Conservation (phyloP, 306 rosid genomes). For the Fagus sylvatica region DNA sequence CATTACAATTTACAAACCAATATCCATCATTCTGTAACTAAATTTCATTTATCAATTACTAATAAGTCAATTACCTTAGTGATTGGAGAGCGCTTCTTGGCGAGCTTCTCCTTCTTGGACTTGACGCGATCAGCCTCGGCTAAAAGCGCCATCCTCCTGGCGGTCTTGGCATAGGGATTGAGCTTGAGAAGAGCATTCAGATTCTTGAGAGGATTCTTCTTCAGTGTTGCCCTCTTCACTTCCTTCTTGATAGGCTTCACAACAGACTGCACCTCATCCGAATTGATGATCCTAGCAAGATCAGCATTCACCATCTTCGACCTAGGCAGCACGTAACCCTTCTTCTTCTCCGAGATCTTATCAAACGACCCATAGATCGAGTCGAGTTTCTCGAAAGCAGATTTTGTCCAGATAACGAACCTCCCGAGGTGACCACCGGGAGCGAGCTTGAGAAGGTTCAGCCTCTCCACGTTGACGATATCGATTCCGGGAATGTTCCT, state of each 20-base stretch:
- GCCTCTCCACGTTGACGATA: slow-evolving; percentile 44
- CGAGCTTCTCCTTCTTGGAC: slow-evolving; percentile 44
- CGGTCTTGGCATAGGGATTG: slow-evolving; percentile 41
- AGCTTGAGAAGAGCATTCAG: no score
- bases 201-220: no score
- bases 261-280: no score
- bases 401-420: slow-evolving; percentile 46
- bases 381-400: slow-evolving; percentile 46
- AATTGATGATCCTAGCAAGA: neutral
- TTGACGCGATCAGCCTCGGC: slow-evolving; percentile 40
- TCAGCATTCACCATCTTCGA: slow-evolving; percentile 45
- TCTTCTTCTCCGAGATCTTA: slow-evolving; percentile 38
- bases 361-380: slow-evolving; percentile 46
- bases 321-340: slow-evolving; percentile 45
- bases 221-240: no score
- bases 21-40: no score
- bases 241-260: no score
- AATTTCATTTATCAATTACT: no score
- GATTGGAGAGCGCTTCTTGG: slow-evolving; percentile 33
- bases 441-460: slow-evolving; percentile 41
- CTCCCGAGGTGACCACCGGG: slow-evolving; percentile 50
- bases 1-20: neutral
- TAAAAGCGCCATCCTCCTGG: slow-evolving; percentile 45
- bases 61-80: slow-evolving; percentile 24
- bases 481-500: slow-evolving; percentile 41